Base-by-base conservation (phyloP, 2,329 filamentous ascomycete species). In the Thielaviopsis euricoi region DNA sequence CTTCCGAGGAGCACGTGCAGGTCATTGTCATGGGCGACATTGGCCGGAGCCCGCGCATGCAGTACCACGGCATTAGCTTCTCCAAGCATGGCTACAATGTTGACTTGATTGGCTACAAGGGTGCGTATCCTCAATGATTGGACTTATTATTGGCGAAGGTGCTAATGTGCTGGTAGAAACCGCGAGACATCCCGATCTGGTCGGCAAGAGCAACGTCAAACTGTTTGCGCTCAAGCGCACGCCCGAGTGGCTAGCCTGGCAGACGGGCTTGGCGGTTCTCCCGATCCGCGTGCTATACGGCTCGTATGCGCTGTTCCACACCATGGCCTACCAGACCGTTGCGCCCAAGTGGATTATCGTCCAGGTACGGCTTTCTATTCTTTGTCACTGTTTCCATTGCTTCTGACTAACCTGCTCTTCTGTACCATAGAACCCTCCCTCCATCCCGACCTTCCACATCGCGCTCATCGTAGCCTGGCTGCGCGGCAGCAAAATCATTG, bases 41-140 rank as follows among this genome's bases (percentile, higher is more conserved):
- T 68, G 93, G 93, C 46, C 82, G 90, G 52, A 97, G 91, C 68
- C 93, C 93, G 54, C 88, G 93, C 58, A 98, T 98, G 91, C 90
- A 97, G 67, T 97, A 98, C 66, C 93, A 98, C 77, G 91, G 91
- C 21, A 75, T 95, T 64, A 97, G 91, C 68, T 83, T 97, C 65
- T 88, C 89, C 48, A 86, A 84, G 65, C 83, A 89, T 66, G 88
- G 88, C 23, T 85, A 83, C 6, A 77, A 78, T 37, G 91, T 96
- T 21, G 83, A 91, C 67, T 73, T 98, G 13, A 84, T 98, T 64
- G 93, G 91, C 52, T 97, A 96, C 68, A 76, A 85, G 67, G 88
- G 89, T 90, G 68, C 61, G 67, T 56, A 46, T 17, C 15, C n/a
- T n/a, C n/a, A 43, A n/a, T 15, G 15, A 6, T 17, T 23, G 25